These are phyloP conservation scores for Amaranthus cruentus DNA, from an alignment of 148 eudicot species.

Conservation along the genomic window DNA sequence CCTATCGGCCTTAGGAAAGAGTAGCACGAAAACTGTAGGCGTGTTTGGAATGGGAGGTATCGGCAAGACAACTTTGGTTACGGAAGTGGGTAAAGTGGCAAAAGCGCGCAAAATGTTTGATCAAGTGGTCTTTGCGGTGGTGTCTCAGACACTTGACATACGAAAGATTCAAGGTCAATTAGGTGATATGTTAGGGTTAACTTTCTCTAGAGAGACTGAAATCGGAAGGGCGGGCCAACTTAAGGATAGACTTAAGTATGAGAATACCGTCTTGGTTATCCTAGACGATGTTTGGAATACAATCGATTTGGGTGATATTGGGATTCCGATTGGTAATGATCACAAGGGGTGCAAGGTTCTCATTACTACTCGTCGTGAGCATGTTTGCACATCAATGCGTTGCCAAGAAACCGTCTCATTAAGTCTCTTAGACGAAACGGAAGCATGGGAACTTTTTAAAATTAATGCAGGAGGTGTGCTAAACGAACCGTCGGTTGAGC, in stretches of 20 bases:
- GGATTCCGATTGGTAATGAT: not conserved
- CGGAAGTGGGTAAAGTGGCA: not conserved
- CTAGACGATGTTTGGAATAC: slow-evolving; percentile 5
- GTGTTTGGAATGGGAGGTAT: slow-evolving; percentile 10
- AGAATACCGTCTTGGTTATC: not conserved
- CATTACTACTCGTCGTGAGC: not conserved
- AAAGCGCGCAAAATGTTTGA: not conserved
- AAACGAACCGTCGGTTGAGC: not conserved
- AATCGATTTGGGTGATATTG: slow-evolving; percentile 1
- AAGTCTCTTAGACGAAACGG: not conserved
- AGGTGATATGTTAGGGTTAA: slow-evolving; percentile 8
- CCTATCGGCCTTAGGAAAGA: not conserved
- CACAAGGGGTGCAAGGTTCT: slow-evolving; percentile 8
- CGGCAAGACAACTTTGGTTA: slow-evolving; percentile 14
- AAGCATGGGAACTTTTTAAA: not conserved
- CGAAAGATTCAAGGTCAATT: slow-evolving; percentile 10
- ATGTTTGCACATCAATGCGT: slow-evolving; percentile 1
- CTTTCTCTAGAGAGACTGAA: not conserved
- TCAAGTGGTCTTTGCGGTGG: slow-evolving; percentile 1
- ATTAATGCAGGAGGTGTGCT: not conserved
- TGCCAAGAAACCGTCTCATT: not conserved
- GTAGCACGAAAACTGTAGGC: not conserved
- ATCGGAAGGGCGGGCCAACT: slow-evolving; percentile 3
- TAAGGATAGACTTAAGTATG: not conserved
- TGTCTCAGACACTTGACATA: not conserved